phyloP scores from a whole-genome alignment of 768 basidiomycete genomes.

The Neoboletus subvelutipes region DNA sequence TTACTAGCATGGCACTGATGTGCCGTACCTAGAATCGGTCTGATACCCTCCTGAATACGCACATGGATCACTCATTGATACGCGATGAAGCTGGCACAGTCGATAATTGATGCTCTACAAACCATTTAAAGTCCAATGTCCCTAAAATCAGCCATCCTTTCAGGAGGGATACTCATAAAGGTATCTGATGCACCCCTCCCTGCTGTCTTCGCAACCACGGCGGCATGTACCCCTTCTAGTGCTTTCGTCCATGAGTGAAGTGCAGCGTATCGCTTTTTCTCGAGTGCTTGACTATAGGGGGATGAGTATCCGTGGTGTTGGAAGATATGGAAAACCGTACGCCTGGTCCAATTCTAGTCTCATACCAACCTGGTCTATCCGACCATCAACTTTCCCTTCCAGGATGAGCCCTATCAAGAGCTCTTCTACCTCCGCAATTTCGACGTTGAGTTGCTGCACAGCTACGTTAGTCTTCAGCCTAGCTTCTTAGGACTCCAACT shows the following conservation, averaged over 20 bases:
- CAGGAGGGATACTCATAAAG: slow-evolving; percentile 34
- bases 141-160: slow-evolving; percentile 33
- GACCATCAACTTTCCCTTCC: slow-evolving; percentile 95
- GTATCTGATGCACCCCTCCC: slow-evolving; percentile 32
- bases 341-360: slow-evolving; percentile 87
- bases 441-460: slow-evolving; percentile 90
- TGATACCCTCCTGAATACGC: background rate
- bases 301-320: slow-evolving; percentile 1
- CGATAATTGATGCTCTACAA: slow-evolving; percentile 9
- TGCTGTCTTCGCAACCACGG: slow-evolving; percentile 72
- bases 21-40: background rate
- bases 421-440: slow-evolving; percentile 88
- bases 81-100: background rate
- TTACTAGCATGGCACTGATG: background rate
- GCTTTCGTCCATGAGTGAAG: slow-evolving; percentile 81
- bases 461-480: background rate
- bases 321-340: slow-evolving; percentile 37
- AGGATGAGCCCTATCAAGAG: slow-evolving; percentile 90
- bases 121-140: slow-evolving; percentile 24
- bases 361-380: slow-evolving; percentile 96
- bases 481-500: slow-evolving; percentile 8
- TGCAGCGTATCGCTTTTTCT: slow-evolving; percentile 82
- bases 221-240: slow-evolving; percentile 73
- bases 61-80: slow-evolving; percentile 4
- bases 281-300: slow-evolving; percentile 73